Conservation (phyloP, 352 stramenopile genomes). For the Globisporangium perplexum region DNA sequence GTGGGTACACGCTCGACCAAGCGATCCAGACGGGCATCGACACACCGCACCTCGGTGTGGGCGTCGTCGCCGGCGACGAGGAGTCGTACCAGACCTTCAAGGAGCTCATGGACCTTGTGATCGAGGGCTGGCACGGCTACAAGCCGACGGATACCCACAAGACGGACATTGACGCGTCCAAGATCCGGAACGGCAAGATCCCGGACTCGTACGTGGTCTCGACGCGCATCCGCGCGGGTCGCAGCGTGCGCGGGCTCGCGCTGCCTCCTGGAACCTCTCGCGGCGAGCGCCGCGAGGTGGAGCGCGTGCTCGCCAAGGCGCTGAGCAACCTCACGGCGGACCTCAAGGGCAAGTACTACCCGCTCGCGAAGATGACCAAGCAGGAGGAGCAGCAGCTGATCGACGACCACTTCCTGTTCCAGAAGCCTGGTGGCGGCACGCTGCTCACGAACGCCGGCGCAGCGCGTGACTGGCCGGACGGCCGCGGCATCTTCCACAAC, state of each 20-base stretch:
- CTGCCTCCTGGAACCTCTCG: conserved; percentile 87
- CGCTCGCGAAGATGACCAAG: conserved; percentile 88
- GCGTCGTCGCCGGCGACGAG: conserved; percentile 82
- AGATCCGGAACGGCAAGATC: conserved; percentile 65
- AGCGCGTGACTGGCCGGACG: conserved; percentile 90
- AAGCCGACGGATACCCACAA: conserved; percentile 75
- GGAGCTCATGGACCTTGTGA: conserved; percentile 78
- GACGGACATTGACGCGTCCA: conserved; percentile 77
- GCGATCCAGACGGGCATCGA: conserved; percentile 85
- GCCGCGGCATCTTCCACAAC: conserved; percentile 92
- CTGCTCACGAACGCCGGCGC: conserved; percentile 81
- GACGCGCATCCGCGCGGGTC: conserved; percentile 88
- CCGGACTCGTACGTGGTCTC: conserved; percentile 86
- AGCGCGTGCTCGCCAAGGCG: conserved; percentile 80
- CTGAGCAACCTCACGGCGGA: conserved; percentile 63
- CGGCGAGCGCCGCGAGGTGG: conserved; percentile 74
- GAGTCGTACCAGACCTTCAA: conserved; percentile 82
- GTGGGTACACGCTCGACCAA: conserved; percentile 79
- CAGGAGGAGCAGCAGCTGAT: conserved; percentile 90
- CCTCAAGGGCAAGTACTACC: conserved; percentile 85
- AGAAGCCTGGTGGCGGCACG: conserved; percentile 89
- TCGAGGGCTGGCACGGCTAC: conserved; percentile 85
- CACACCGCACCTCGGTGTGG: conserved; percentile 74
- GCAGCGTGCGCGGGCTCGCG: conserved; percentile 86
- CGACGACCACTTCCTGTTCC: conserved; percentile 90